Conservation (phyloP, 202 grass and related monocot genomes). For the Alloteropsis angusta region DNA sequence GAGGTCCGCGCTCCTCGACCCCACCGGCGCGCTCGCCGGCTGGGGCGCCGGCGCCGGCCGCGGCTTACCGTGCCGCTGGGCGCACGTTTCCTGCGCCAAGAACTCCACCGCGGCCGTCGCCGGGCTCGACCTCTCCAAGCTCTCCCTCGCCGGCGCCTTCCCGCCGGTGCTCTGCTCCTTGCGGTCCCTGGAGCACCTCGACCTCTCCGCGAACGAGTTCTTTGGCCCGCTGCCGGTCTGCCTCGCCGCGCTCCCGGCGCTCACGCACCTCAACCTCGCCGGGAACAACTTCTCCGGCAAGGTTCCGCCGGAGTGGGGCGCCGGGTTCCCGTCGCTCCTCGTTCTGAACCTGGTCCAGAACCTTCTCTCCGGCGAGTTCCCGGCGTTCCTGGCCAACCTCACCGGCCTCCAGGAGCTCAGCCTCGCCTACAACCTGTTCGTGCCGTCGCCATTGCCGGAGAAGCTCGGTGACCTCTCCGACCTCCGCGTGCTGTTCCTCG, state of each 20-base stretch:
- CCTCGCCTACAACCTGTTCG: slow-evolving; percentile 63
- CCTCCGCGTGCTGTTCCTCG: slow-evolving; percentile 42
- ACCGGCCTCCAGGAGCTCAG: slow-evolving; percentile 32
- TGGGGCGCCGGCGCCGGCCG: slow-evolving; percentile 27
- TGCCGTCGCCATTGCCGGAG: slow-evolving; percentile 44
- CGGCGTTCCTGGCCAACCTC: slow-evolving; percentile 38
- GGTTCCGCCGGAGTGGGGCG: slow-evolving; percentile 35
- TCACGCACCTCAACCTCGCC: slow-evolving; percentile 35
- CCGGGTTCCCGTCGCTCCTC: slow-evolving; percentile 26
- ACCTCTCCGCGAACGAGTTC: slow-evolving; percentile 48
- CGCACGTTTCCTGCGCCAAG: slow-evolving; percentile 38
- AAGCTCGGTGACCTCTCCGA: slow-evolving; percentile 24
- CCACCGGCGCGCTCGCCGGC: slow-evolving; percentile 20
- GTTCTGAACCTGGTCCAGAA: slow-evolving; percentile 35
- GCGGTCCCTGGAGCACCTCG: slow-evolving; percentile 41
- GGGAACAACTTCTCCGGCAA: slow-evolving; percentile 51
- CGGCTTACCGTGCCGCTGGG: slow-evolving; percentile 44
- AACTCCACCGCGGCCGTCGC: slow-evolving; percentile 1
- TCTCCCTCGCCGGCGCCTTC: slow-evolving; percentile 38
- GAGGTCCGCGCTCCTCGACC: slow-evolving; percentile 33
- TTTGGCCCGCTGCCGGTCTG: slow-evolving; percentile 37
- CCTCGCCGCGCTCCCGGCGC: slow-evolving; percentile 20
- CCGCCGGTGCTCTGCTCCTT: slow-evolving; percentile 42
- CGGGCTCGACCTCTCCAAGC: slow-evolving; percentile 22
- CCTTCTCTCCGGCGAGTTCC: slow-evolving; percentile 38